Evolutionary conservation across 2,329 filamentous ascomycete genomes (phyloP).

Genomic region (Pseudogymnoascus sp.): DNA sequence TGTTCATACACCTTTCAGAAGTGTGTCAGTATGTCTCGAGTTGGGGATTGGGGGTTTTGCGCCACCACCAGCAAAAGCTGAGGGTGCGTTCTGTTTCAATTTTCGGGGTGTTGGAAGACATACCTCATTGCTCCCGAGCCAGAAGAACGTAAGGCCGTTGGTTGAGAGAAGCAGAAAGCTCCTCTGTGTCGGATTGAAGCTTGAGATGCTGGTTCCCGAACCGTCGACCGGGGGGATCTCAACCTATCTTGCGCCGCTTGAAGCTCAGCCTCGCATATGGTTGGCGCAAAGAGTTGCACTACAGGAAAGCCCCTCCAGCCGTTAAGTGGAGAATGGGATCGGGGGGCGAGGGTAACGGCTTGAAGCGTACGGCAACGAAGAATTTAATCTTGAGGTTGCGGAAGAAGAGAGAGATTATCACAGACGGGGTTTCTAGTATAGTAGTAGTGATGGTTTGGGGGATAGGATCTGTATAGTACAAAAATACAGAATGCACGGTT

Average conservation of each 20-base stretch:
- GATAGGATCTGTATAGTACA: neutral
- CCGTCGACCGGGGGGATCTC: constrained; percentile 18
- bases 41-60: constrained; percentile 10
- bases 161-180: constrained; percentile 16
- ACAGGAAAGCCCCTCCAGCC: constrained; percentile 1
- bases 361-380: neutral
- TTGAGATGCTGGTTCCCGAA: constrained; percentile 24
- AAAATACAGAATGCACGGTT: constrained; percentile 4
- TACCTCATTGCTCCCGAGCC: constrained; percentile 26
- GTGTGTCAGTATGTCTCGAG: constrained; percentile 16
- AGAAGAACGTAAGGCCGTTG: constrained; percentile 12
- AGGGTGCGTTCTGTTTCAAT: neutral
- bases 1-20: constrained; percentile 25
- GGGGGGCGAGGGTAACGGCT: constrained; percentile 7
- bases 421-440: neutral
- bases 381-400: neutral
- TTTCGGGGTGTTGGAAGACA: constrained; percentile 13
- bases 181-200: constrained; percentile 21
- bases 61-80: constrained; percentile 3
- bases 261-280: constrained; percentile 25
- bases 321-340: neutral
- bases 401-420: neutral
- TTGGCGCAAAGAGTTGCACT: constrained; percentile 8
- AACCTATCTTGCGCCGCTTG: constrained; percentile 16
- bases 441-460: neutral